Evolutionary conservation across 2,329 filamentous ascomycete species (phyloP), one percentile per base, ranked within the genome.

Genomic region (Dactylellina leptospora): DNA sequence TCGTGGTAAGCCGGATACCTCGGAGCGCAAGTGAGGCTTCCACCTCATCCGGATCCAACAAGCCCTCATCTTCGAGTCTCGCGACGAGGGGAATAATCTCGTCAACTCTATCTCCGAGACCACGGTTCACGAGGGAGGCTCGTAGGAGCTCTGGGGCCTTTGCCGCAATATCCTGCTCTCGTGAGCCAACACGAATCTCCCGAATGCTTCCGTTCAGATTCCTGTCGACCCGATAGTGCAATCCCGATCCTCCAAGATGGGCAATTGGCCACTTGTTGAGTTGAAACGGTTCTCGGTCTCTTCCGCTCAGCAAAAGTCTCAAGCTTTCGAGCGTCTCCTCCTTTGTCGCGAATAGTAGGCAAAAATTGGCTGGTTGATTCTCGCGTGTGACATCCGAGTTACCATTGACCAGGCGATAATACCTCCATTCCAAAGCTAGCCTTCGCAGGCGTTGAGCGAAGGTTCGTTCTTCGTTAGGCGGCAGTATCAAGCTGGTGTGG

Each of bases 381-480:
- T 71, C 66, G 27, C 60, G 66, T 25, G 66, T 71, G n/a, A 63
- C 50, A 28, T 71, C 66, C 20, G 58, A 22, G 28, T 71, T 71
- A 22, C 66, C 66, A 36, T 71, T 71, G 25, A 59, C 66, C 36
- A 71, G 66, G 45, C 66, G 66, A 28, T 71, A 71, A 38, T 71
- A 71, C 23, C 66, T 48, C 66, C 66, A 71, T 59, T 71, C 66
- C 48, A 71, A 62, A 28, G 66, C 66, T 44, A 71, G 66, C 54
- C 66, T 71, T 28, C 66, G 66, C 51, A 71, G 54, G 44, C 66
- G 66, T 60, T 71, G 66, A 38, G 66, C 66, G 58, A 71, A 71
- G 27, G 66, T 71, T 58, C 66, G 58, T 60, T 71, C 66, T 53
- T 71, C 66, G 66, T 71, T 42, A n/a, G 66, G 66, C 2, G 66